Percentiles rank a stretch among this genome's conserved stretches.
phyloP scores from a whole-genome alignment of 1,284 basidiomycete species.

The Cystobasidium pallidum region DNA sequence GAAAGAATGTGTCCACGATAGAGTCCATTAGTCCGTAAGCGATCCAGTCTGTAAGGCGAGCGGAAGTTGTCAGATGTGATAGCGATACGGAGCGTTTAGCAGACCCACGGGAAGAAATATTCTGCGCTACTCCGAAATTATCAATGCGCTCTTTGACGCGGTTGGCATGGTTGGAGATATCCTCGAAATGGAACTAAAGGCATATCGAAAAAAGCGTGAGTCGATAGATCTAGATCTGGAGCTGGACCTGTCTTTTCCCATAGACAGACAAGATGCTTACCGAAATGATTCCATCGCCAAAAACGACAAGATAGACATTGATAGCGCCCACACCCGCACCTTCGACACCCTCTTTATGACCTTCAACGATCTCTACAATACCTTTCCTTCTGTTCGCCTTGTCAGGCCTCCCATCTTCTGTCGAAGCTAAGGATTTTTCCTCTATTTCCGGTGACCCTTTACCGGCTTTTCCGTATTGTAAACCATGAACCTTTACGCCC shows the following conservation, averaged over 20 bases:
- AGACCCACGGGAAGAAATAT: constrained; percentile 67
- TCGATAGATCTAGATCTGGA: background rate
- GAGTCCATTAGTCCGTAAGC: constrained; percentile 91
- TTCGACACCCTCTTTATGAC: constrained; percentile 64
- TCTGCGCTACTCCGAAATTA: constrained; percentile 63
- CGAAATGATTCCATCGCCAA: constrained; percentile 84
- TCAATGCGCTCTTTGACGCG: constrained; percentile 71
- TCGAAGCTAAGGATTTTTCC: constrained; percentile 6
- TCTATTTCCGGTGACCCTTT: constrained; percentile 9
- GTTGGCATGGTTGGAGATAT: constrained; percentile 83
- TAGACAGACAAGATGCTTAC: constrained; percentile 62
- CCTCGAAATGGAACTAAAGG: constrained; percentile 84
- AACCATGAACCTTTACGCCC: background rate
- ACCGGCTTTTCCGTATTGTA: background rate
- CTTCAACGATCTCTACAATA: constrained; percentile 63
- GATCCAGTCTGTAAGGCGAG: constrained; percentile 75
- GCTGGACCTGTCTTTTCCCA: too few species aligned
- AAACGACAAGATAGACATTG: constrained; percentile 87
- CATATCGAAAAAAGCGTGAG: background rate
- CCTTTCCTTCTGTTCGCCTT: constrained; percentile 49
- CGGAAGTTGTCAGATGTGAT: background rate
- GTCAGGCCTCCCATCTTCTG: background rate
- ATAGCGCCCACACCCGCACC: constrained; percentile 72
- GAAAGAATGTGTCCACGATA: constrained; percentile 92
- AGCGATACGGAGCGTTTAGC: background rate